A percentile compares a stretch with the other conserved stretches of the same genome.
Conservation (phyloP, 345 rosid genomes). For the Eucalyptus sp. region DNA sequence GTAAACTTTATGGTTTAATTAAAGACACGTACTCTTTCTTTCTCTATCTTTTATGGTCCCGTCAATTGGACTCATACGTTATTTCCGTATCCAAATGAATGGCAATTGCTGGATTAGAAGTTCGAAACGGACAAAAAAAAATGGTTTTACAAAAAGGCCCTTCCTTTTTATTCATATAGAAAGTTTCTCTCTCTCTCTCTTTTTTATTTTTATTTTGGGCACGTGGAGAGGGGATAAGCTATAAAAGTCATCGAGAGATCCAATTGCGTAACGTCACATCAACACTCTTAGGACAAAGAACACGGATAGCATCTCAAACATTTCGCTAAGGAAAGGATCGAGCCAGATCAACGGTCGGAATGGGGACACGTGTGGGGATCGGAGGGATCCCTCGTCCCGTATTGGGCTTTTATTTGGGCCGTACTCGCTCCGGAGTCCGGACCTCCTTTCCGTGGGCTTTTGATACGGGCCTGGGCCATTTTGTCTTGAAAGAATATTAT, state of each 20-base stretch:
- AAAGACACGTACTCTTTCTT: neutral
- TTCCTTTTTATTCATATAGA: neutral
- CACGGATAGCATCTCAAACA: neutral
- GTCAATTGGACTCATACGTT: neutral
- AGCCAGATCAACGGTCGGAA: neutral
- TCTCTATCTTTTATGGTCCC: neutral
- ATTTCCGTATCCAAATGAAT: neutral
- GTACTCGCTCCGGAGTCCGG: neutral
- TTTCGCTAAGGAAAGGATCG: neutral
- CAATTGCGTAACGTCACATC: neutral
- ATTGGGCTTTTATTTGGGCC: neutral
- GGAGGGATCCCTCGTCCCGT: neutral
- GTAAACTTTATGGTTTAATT: neutral
- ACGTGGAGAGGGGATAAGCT: neutral
- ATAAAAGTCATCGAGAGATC: neutral
- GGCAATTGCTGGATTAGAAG: neutral
- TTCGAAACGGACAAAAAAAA: neutral
- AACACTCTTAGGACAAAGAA: neutral
- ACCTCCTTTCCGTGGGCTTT: neutral
- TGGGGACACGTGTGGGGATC: neutral
- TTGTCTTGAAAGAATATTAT: neutral
- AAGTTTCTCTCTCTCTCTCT: neutral
- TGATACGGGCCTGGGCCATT: neutral
- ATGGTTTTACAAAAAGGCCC: neutral
- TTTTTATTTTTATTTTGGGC: neutral